Evolutionary conservation across 768 basidiomycete species (phyloP).

Genomic region (Agrocybe pediades): DNA sequence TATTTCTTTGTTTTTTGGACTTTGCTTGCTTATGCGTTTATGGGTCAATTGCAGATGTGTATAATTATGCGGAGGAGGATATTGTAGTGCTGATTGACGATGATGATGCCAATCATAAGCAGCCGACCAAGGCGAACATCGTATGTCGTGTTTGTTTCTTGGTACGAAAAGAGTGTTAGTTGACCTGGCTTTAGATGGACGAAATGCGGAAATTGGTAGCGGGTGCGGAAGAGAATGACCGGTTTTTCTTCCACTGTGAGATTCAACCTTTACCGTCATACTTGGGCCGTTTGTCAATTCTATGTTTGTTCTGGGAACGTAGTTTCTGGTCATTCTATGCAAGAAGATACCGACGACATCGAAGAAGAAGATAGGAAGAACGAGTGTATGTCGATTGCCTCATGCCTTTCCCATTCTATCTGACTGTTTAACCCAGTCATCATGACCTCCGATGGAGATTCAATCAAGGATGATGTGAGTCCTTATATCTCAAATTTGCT

Average conservation of each 20-base stretch:
- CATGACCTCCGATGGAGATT: slow-evolving; percentile 37
- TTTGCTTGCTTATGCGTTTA: not conserved
- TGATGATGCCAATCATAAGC: slow-evolving; percentile 24
- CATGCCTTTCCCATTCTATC: not conserved
- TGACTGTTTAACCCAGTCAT: slow-evolving; percentile 27
- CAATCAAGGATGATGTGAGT: slow-evolving; percentile 40
- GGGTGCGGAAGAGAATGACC: slow-evolving; percentile 47
- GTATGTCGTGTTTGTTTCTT: slow-evolving; percentile 34
- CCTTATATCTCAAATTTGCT: not conserved
- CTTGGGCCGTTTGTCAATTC: not conserved
- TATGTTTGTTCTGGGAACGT: not conserved
- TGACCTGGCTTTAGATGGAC: slow-evolving; percentile 29
- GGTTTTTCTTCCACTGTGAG: slow-evolving; percentile 61
- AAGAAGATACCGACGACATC: slow-evolving; percentile 41
- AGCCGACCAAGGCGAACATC: slow-evolving; percentile 47
- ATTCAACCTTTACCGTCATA: not conserved
- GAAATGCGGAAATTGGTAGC: slow-evolving; percentile 46
- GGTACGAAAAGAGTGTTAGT: too few species aligned
- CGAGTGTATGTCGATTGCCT: slow-evolving; percentile 40
- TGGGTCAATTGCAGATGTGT: slow-evolving; percentile 21
- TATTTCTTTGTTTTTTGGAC: not conserved
- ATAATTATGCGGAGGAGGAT: slow-evolving; percentile 37
- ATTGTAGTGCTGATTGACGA: slow-evolving; percentile 48
- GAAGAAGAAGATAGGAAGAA: slow-evolving; percentile 54
- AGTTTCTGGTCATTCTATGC: slow-evolving; percentile 54